Conservation (phyloP, 768 basidiomycete genomes). For the Clavulina sp. region DNA sequence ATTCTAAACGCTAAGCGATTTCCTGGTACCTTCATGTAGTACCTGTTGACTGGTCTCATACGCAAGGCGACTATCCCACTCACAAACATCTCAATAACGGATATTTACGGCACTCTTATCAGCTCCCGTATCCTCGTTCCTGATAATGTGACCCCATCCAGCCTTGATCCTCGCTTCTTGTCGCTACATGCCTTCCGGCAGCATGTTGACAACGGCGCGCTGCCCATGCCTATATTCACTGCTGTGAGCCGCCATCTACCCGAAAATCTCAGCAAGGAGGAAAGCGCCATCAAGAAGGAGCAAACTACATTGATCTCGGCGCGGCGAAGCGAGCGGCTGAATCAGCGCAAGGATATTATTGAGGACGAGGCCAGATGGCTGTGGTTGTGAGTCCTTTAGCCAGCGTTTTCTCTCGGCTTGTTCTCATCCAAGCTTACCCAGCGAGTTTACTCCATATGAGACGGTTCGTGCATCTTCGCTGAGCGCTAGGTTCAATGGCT, state of each 20-base stretch:
- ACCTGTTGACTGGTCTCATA: slow-evolving; percentile 16
- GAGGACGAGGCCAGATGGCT: slow-evolving; percentile 12
- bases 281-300: background rate
- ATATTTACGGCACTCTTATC: slow-evolving; percentile 17
- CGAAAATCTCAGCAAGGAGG: background rate
- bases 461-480: background rate
- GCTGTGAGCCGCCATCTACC: slow-evolving; percentile 11
- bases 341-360: background rate
- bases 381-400: slow-evolving; percentile 13
- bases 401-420: background rate
- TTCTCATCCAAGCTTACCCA: background rate
- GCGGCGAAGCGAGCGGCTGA: background rate
- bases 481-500: background rate
- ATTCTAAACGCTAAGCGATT: too few species aligned
- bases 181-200: slow-evolving; percentile 15
- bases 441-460: slow-evolving; percentile 18
- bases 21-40: too few species aligned
- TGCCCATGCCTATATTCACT: slow-evolving; percentile 19
- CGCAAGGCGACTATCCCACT: slow-evolving; percentile 14
- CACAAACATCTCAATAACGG: slow-evolving; percentile 15
- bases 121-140: slow-evolving; percentile 17
- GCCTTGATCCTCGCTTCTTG: slow-evolving; percentile 13
- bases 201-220: slow-evolving; percentile 12
- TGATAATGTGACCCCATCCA: slow-evolving; percentile 4
- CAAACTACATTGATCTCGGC: background rate